A percentile compares a stretch with the other conserved stretches of the same genome.
Conservation (phyloP, 2,329 filamentous ascomycete genomes). For the Chaetomium olivaceum region DNA sequence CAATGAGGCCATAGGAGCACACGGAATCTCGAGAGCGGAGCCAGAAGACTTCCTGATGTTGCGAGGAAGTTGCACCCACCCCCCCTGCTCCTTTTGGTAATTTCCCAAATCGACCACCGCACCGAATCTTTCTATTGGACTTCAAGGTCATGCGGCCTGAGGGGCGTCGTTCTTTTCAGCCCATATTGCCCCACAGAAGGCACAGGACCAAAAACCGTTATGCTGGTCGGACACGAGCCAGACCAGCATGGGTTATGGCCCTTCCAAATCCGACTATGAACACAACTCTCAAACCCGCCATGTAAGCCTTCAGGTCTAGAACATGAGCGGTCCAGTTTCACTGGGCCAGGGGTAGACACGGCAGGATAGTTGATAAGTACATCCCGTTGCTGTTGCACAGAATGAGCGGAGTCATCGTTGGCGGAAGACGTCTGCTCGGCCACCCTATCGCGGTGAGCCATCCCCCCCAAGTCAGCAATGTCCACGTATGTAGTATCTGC, state of each 20-base stretch:
- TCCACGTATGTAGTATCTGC: neutral
- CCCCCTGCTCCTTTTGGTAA: neutral
- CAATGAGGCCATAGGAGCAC: neutral
- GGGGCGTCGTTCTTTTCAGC: neutral
- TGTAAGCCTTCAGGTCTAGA: neutral
- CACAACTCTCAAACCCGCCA: neutral
- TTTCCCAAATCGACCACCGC: neutral
- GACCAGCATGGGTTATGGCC: neutral
- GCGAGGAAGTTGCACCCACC: neutral
- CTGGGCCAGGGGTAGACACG: neutral
- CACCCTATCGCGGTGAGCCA: neutral
- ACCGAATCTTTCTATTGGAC: neutral
- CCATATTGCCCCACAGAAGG: neutral
- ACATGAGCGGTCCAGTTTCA: neutral
- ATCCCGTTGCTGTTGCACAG: conserved; percentile 1
- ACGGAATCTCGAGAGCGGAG: neutral
- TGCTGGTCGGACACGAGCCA: neutral
- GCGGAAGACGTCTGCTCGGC: neutral
- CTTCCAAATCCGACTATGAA: neutral
- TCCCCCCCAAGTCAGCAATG: neutral
- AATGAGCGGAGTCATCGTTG: neutral
- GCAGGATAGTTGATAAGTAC: neutral
- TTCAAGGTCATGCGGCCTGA: neutral
- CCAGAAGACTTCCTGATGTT: neutral
- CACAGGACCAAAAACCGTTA: conserved; percentile 1